A percentile compares a stretch with the other conserved stretches of the same genome.
phyloP scores from a whole-genome alignment of 331 rosid species.

The Pyracantha coccinea region DNA sequence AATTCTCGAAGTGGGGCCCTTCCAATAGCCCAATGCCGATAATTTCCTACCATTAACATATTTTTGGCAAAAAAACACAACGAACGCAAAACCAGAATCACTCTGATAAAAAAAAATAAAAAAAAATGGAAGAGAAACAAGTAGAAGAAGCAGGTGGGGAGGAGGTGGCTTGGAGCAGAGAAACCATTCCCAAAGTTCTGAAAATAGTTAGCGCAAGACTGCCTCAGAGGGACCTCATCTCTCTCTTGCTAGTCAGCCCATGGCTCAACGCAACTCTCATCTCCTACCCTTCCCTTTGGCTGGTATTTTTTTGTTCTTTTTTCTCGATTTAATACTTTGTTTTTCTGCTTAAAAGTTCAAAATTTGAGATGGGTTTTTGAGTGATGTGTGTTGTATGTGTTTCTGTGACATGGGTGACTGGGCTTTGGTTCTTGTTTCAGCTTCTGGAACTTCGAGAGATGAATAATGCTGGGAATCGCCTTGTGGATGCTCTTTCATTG shows the following conservation, averaged over 20 bases:
- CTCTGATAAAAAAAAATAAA: not conserved
- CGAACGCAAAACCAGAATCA: not conserved
- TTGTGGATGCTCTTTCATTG: slow-evolving; percentile 65
- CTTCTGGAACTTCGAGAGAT: slow-evolving; percentile 59
- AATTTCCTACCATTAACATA: not conserved
- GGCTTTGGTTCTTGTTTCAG: slow-evolving; percentile 18
- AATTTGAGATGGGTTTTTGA: not conserved
- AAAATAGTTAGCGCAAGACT: slow-evolving; percentile 45
- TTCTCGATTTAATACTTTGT: not conserved
- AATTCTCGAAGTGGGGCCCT: not conserved
- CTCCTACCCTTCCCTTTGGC: slow-evolving; percentile 61
- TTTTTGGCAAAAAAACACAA: not conserved
- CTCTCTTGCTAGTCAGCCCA: slow-evolving; percentile 57
- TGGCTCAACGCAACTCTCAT: slow-evolving; percentile 50
- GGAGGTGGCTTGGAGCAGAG: slow-evolving; percentile 50
- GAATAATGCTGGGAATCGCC: slow-evolving; percentile 68
- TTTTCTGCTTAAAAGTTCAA: not conserved
- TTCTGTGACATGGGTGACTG: not conserved
- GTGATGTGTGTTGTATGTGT: not conserved
- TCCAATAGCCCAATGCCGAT: not conserved
- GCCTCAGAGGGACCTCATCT: slow-evolving; percentile 45
- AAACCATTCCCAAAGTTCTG: slow-evolving; percentile 55
- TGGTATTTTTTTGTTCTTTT: slow-evolving; percentile 15
- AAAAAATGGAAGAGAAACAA: slow-evolving; percentile 9
- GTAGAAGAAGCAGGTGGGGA: slow-evolving; percentile 16